Evolutionary conservation across 768 basidiomycete species (phyloP).

Genomic region (Suillus hirtellus): DNA sequence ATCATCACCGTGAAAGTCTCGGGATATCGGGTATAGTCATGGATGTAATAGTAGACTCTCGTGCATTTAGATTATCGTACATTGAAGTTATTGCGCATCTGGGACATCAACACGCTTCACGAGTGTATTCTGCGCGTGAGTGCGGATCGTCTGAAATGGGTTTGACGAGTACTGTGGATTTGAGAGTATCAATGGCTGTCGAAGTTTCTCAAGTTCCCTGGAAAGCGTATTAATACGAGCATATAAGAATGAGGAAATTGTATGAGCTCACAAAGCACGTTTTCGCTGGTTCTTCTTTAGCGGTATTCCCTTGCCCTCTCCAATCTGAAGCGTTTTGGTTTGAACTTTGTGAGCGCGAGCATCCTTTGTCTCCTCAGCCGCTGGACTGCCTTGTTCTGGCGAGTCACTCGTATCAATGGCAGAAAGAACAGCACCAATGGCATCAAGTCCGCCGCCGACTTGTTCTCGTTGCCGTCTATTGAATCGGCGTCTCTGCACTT

Average conservation of each 20-base stretch:
- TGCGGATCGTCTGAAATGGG: slow-evolving; percentile 78
- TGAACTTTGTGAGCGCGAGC: slow-evolving; percentile 18
- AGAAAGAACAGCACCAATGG: slow-evolving; percentile 55
- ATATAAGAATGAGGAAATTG: slow-evolving; percentile 8
- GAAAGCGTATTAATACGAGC: slow-evolving; percentile 7
- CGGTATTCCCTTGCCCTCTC: slow-evolving; percentile 59
- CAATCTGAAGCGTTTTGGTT: slow-evolving; percentile 56
- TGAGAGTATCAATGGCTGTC: slow-evolving; percentile 69
- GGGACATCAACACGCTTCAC: slow-evolving; percentile 44
- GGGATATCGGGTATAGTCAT: not conserved
- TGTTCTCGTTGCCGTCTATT: slow-evolving; percentile 71
- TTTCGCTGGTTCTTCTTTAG: slow-evolving; percentile 67
- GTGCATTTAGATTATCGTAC: not conserved
- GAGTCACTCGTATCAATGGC: slow-evolving; percentile 45
- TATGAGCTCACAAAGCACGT: slow-evolving; percentile 57
- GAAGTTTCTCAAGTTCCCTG: slow-evolving; percentile 66
- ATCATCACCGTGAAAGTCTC: not conserved
- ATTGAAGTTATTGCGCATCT: slow-evolving; percentile 4
- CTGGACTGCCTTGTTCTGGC: slow-evolving; percentile 19
- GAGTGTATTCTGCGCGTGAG: slow-evolving; percentile 77
- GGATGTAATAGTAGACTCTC: not conserved
- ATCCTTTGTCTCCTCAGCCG: slow-evolving; percentile 21
- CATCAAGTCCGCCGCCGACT: slow-evolving; percentile 49
- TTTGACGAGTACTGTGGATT: slow-evolving; percentile 65
- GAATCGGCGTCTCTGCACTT: slow-evolving; percentile 67